Evolutionary conservation across 129 eudicot genomes (phyloP).

Genomic region (Chrysanthemum lavandulifolium): DNA sequence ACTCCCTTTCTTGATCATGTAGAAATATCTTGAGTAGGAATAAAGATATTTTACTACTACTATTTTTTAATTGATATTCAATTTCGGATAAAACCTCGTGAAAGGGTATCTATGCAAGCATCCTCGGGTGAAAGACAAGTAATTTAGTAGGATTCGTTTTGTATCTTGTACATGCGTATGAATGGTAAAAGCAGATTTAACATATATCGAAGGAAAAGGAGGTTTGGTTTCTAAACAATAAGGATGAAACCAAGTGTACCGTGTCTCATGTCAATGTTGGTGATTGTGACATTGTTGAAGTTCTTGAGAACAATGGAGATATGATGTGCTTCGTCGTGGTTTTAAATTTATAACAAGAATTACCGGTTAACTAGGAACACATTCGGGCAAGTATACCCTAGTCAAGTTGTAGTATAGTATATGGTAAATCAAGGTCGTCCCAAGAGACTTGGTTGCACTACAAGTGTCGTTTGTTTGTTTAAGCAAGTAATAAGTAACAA

Average conservation of each 20-base stretch:
- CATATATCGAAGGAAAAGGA: conserved; percentile 46
- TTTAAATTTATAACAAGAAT: too few species aligned
- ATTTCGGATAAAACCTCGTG: conserved; percentile 30
- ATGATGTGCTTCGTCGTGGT: too few species aligned
- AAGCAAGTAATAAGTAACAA: too few species aligned
- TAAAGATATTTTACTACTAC: neutral
- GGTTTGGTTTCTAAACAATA: conserved; percentile 23
- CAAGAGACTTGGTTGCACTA: too few species aligned
- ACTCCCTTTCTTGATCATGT: neutral
- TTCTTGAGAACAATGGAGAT: conserved; percentile 32
- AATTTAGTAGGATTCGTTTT: conserved; percentile 34
- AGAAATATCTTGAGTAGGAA: too few species aligned
- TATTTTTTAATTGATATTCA: conserved; percentile 13
- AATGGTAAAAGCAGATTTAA: conserved; percentile 27
- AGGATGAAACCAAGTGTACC: conserved; percentile 23
- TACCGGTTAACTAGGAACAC: too few species aligned
- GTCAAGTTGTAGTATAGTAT: too few species aligned
- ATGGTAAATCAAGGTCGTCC: too few species aligned
- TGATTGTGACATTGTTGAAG: conserved; percentile 52
- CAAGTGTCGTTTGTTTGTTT: too few species aligned
- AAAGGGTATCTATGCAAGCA: conserved; percentile 40
- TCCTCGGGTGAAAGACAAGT: conserved; percentile 2
- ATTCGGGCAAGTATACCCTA: too few species aligned
- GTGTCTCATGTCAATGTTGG: conserved; percentile 29
- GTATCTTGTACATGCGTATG: conserved; percentile 34